A percentile compares a stretch with the other conserved stretches of the same genome.
Conservation (phyloP, 495 filamentous ascomycete species). For the Viridothelium virens region DNA sequence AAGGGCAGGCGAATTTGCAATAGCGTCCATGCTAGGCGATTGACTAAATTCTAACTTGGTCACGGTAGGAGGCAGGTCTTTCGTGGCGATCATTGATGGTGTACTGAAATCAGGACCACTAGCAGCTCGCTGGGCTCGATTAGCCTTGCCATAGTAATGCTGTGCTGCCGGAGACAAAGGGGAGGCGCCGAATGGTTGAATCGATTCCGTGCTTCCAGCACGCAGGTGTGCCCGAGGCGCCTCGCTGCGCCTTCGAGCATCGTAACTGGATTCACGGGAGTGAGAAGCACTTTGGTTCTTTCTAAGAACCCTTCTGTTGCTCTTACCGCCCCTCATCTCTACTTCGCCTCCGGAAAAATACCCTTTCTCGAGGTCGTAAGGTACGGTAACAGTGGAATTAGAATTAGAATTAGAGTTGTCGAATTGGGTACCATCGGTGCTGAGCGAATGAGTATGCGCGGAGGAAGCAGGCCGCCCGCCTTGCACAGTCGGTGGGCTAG, state of each 20-base stretch:
- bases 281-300: conserved; percentile 61
- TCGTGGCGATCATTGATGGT: conserved; percentile 44
- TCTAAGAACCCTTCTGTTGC: conserved; percentile 64
- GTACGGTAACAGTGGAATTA: conserved; percentile 20
- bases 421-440: conserved; percentile 25
- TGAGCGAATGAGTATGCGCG: conserved; percentile 29
- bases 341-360: conserved; percentile 89
- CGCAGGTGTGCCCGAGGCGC: not conserved
- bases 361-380: conserved; percentile 68
- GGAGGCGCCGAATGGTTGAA: conserved; percentile 21
- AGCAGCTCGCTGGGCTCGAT: conserved; percentile 36
- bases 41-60: conserved; percentile 56
- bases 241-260: conserved; percentile 8
- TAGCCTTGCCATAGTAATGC: conserved; percentile 53
- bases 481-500: conserved; percentile 12
- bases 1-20: conserved; percentile 45
- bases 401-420: conserved; percentile 14
- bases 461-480: conserved; percentile 23
- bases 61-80: conserved; percentile 48
- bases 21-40: conserved; percentile 39
- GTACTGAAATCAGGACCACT: conserved; percentile 18
- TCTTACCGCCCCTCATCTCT: conserved; percentile 39
- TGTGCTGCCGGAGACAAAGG: conserved; percentile 31
- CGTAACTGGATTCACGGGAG: conserved; percentile 61
- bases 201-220: conserved; percentile 52